Evolutionary conservation across 208 protist genomes (phyloP), one percentile per base, ranked within the genome.

Genomic region (Phytomonas francai): DNA sequence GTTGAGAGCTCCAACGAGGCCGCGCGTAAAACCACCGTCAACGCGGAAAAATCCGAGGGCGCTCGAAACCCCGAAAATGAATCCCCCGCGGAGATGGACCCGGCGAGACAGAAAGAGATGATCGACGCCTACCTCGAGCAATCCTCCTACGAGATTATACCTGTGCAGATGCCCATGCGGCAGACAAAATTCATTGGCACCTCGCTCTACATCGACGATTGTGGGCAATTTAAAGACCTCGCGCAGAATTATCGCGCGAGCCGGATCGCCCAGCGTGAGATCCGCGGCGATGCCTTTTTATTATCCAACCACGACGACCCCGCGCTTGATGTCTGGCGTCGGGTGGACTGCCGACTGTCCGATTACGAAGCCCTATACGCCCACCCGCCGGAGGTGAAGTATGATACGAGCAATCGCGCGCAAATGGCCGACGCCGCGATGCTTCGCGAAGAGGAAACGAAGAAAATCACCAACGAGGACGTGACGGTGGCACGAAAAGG

Each of bases 141-240:
- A 45, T 80, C 76, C 19, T 88, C 84, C 19, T 94, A 86, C 65
- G 88, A 96, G 62, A 93, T 96, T 62, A 81, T 96, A 28, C 91
- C 91, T 5, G 72, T 96, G 59, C 79, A 83, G 30, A 93, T 93
- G 88, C 91, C 91, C 45, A 85, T 72, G 51, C 74, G 78, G 33
- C 66, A 68, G n/a, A 92, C 83, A 25, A 65, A 80, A 45, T 96
- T 84, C 67, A 83, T 94, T 16, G 91, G 86, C 32, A 89, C 81
- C 25, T 93, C 86, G 25, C 80, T 96, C 25, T 96, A 96, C 72
- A 92, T 96, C 73, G 91, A 96, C 75, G 86, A 93, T 63, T 85
- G 85, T 71, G 91, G 91, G 12, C 67, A 79, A 31, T 96, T 94
- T 79, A 96, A 96, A 65, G 88, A 90, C 34, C 73, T 96, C 8